A percentile compares a stretch with the other conserved stretches of the same genome.
These are phyloP conservation scores for Paraphysoderma sedebokerense DNA, from an alignment of 371 early-diverging fungal species.

Conservation along the genomic window DNA sequence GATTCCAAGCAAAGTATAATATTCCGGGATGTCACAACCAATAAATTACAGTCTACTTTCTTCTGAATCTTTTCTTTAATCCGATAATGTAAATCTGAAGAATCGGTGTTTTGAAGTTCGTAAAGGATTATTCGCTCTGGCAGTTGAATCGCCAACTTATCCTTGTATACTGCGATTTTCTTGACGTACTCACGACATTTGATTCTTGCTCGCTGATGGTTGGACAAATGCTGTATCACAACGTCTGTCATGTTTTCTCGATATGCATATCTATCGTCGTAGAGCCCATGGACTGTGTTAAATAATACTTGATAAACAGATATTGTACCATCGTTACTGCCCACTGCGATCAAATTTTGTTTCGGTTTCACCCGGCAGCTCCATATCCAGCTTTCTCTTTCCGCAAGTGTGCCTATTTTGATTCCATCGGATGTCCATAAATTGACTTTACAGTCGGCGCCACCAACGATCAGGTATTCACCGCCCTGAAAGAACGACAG, in stretches of 20 bases:
- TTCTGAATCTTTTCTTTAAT: slow-evolving; percentile 26
- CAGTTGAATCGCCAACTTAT: slow-evolving; percentile 28
- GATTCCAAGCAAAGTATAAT: slow-evolving; percentile 25
- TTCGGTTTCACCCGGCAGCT: slow-evolving; percentile 19
- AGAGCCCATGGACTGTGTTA: slow-evolving; percentile 30
- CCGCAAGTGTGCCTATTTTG: slow-evolving; percentile 19
- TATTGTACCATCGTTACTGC: slow-evolving; percentile 20
- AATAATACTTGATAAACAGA: slow-evolving; percentile 20
- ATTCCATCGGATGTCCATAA: slow-evolving; percentile 28
- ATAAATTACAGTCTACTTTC: slow-evolving; percentile 26
- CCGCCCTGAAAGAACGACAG: slow-evolving; percentile 19
- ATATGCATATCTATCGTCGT: slow-evolving; percentile 28
- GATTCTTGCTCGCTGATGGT: slow-evolving; percentile 21
- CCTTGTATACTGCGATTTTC: slow-evolving; percentile 28
- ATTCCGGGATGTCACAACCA: slow-evolving; percentile 29
- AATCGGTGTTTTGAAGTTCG: slow-evolving; percentile 9
- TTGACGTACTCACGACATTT: slow-evolving; percentile 34
- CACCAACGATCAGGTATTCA: slow-evolving; percentile 24
- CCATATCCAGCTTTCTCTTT: slow-evolving; percentile 28
- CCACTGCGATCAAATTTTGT: slow-evolving; percentile 22
- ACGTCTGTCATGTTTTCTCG: slow-evolving; percentile 34
- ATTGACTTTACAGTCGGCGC: slow-evolving; percentile 22
- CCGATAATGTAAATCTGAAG: slow-evolving; percentile 20
- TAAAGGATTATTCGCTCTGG: slow-evolving; percentile 28
- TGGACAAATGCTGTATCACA: slow-evolving; percentile 25